phyloP scores from a whole-genome alignment of 768 basidiomycete species.

The Lactifluus hygrophoroides region DNA sequence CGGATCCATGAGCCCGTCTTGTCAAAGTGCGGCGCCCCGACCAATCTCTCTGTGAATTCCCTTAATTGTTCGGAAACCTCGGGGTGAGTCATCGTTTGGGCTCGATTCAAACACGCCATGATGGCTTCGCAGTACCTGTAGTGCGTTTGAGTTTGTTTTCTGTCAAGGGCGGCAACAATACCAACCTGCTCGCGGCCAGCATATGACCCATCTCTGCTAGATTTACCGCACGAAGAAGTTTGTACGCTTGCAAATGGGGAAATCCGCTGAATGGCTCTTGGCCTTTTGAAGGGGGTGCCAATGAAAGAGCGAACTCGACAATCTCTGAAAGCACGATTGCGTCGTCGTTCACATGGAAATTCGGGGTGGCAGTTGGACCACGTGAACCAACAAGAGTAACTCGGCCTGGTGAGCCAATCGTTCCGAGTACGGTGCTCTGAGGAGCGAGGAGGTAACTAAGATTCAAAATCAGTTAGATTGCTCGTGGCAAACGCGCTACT shows the following conservation, averaged over 20 bases:
- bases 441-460: constrained; percentile 79
- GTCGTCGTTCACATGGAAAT: constrained; percentile 60
- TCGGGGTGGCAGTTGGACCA: constrained; percentile 42
- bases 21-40: constrained; percentile 62
- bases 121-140: constrained; percentile 93
- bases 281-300: constrained; percentile 66
- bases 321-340: constrained; percentile 83
- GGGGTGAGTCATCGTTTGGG: constrained; percentile 58
- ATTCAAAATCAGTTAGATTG: not conserved
- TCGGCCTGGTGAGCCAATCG: constrained; percentile 57
- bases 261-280: constrained; percentile 80
- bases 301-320: constrained; percentile 80
- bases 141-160: not conserved
- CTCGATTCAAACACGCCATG: constrained; percentile 49
- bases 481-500: not conserved
- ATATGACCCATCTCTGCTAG: constrained; percentile 80
- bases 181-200: constrained; percentile 65
- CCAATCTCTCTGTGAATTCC: constrained; percentile 69
- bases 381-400: constrained; percentile 67
- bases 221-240: constrained; percentile 63
- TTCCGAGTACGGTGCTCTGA: constrained; percentile 66
- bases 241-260: constrained; percentile 81
- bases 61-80: constrained; percentile 66
- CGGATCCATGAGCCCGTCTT: constrained; percentile 81
- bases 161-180: constrained; percentile 6